phyloP scores from a whole-genome alignment of 805 yeast genomes.

The Scheffersomyces amazonensis region DNA sequence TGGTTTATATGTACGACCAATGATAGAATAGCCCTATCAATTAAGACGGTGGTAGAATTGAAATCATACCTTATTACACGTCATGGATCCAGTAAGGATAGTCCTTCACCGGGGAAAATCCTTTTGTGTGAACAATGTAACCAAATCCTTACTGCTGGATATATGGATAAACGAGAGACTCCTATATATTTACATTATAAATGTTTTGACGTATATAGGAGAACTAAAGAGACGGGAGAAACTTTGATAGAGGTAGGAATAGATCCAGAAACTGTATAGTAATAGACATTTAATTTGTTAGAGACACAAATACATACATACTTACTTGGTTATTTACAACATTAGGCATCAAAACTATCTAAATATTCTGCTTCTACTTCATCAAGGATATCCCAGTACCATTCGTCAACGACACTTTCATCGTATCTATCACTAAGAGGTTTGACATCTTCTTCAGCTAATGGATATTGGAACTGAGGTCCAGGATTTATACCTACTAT shows the following conservation, averaged over 20 bases:
- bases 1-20: conserved; percentile 43
- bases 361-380: conserved; percentile 68
- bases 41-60: conserved; percentile 47
- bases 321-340: too few species aligned
- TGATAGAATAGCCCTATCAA: conserved; percentile 35
- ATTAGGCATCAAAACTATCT: conserved; percentile 38
- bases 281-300: not conserved
- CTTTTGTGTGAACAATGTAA: conserved; percentile 49
- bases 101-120: conserved; percentile 30
- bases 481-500: conserved; percentile 68
- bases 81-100: conserved; percentile 30
- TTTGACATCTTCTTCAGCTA: conserved; percentile 39
- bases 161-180: conserved; percentile 34
- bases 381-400: conserved; percentile 79
- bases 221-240: conserved; percentile 18
- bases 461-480: conserved; percentile 52
- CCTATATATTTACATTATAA: conserved; percentile 43
- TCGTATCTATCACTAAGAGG: conserved; percentile 60
- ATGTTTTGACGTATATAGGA: conserved; percentile 42
- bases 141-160: conserved; percentile 53
- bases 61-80: conserved; percentile 41
- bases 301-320: too few species aligned
- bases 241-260: conserved; percentile 6
- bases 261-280: conserved; percentile 1
- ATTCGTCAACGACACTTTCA: conserved; percentile 75